Conservation (phyloP, 768 basidiomycete genomes). For the Daedalea quercina region DNA sequence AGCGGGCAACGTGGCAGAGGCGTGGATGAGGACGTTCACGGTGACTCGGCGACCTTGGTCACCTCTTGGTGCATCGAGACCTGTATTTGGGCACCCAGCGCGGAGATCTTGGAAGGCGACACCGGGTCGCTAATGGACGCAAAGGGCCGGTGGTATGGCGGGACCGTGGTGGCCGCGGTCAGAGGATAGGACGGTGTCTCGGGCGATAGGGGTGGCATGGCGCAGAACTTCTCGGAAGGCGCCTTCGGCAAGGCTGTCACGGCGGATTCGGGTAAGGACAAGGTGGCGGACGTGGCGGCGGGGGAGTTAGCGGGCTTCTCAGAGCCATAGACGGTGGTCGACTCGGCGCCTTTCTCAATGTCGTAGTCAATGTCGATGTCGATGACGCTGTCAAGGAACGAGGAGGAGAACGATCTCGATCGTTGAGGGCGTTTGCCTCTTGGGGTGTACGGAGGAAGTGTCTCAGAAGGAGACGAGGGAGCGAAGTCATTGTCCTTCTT, state of each 20-base stretch:
- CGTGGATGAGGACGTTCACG: neutral
- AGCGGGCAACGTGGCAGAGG: neutral
- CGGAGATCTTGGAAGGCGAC: neutral
- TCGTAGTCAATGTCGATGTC: conserved; percentile 10
- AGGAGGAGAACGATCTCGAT: neutral
- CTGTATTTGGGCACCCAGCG: neutral
- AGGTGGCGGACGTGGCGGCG: neutral
- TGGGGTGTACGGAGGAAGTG: conserved; percentile 1
- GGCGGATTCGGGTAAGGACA: neutral
- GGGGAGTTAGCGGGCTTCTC: neutral
- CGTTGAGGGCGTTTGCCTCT: neutral
- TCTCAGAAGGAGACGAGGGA: neutral
- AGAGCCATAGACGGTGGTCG: too few relatives aligned
- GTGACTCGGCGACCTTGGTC: neutral
- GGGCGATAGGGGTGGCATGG: neutral
- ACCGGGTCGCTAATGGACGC: conserved; percentile 2
- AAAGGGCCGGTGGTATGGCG: conserved; percentile 11
- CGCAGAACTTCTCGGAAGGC: neutral
- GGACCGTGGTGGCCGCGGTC: neutral
- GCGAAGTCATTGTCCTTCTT: neutral
- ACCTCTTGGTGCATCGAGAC: neutral
- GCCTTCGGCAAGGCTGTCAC: neutral
- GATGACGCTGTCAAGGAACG: neutral
- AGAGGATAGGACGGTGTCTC: neutral
- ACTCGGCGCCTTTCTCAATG: conserved; percentile 4